A percentile compares a stretch with the other conserved stretches of the same genome.
phyloP scores from a whole-genome alignment of 306 rosid genomes.

The Ochetophila trinervis region DNA sequence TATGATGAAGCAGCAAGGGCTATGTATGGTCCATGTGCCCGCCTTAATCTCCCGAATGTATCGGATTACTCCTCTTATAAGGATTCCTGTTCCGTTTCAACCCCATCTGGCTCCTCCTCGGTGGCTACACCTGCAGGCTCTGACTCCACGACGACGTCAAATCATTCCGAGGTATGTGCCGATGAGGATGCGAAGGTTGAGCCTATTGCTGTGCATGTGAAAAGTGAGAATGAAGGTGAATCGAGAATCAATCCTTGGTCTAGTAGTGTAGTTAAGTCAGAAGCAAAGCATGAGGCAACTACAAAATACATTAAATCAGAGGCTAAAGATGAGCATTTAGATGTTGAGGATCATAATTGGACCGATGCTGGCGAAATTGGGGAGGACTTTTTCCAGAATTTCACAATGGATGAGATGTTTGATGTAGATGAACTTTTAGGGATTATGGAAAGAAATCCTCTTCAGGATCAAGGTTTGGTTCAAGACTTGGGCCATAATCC shows the following conservation, averaged over 20 bases:
- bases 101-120: constrained; percentile 41
- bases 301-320: not conserved
- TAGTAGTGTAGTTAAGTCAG: constrained; percentile 27
- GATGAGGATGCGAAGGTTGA: constrained; percentile 36
- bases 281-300: constrained; percentile 31
- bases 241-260: constrained; percentile 2
- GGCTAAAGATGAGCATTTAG: not conserved
- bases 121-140: constrained; percentile 41
- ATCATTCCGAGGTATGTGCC: constrained; percentile 60
- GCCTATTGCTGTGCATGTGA: not conserved
- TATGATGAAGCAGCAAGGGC: constrained; percentile 93
- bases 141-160: constrained; percentile 40
- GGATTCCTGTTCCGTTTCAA: constrained; percentile 25
- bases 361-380: not conserved
- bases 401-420: constrained; percentile 58
- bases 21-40: constrained; percentile 79
- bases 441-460: constrained; percentile 32
- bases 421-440: constrained; percentile 59
- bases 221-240: constrained; percentile 29
- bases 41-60: constrained; percentile 64
- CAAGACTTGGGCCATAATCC: constrained; percentile 18
- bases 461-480: constrained; percentile 22
- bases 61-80: constrained; percentile 26
- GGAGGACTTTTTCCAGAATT: constrained; percentile 29
- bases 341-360: not conserved